Evolutionary conservation across 805 yeast species (phyloP).

Genomic region (Wickerhamiella allomyrinae): DNA sequence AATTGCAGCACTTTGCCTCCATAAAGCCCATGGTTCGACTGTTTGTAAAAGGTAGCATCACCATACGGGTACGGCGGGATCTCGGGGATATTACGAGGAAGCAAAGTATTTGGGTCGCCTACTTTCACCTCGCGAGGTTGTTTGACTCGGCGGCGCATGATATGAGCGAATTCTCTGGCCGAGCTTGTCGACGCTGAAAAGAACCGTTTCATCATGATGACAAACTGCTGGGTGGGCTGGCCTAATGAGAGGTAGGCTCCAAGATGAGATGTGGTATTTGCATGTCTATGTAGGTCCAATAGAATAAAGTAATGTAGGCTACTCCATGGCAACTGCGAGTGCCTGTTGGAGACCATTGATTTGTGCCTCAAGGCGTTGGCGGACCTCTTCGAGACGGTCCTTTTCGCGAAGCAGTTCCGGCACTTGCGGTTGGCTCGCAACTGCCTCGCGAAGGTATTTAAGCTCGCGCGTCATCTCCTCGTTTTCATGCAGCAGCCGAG

Average conservation of each 20-base stretch:
- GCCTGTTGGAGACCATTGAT: conserved; percentile 18
- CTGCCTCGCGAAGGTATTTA: conserved; percentile 27
- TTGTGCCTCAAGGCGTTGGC: conserved; percentile 15
- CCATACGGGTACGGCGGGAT: conserved; percentile 68
- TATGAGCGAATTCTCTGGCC: conserved; percentile 18
- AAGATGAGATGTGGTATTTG: too few species aligned
- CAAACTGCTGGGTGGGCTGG: too few species aligned
- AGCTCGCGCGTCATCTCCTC: conserved; percentile 39
- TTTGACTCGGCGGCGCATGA: conserved; percentile 18
- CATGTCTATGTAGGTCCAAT: too few species aligned
- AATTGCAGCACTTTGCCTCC: conserved; percentile 75
- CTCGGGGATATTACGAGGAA: conserved; percentile 30
- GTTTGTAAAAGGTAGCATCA: conserved; percentile 61
- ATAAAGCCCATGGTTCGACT: conserved; percentile 74
- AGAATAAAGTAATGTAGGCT: neutral
- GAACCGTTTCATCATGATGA: conserved; percentile 3
- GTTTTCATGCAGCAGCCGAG: conserved; percentile 64
- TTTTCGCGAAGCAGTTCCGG: neutral
- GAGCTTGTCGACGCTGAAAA: conserved; percentile 1
- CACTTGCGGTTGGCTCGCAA: neutral
- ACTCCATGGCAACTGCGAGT: conserved; percentile 6
- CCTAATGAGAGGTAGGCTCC: too few species aligned
- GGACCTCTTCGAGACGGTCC: conserved; percentile 8
- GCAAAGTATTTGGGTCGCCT: conserved; percentile 33
- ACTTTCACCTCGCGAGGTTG: conserved; percentile 25